Evolutionary conservation across 2,329 filamentous ascomycete species (phyloP), one percentile per base, ranked within the genome.

Genomic region (Sporothrix protearum): DNA sequence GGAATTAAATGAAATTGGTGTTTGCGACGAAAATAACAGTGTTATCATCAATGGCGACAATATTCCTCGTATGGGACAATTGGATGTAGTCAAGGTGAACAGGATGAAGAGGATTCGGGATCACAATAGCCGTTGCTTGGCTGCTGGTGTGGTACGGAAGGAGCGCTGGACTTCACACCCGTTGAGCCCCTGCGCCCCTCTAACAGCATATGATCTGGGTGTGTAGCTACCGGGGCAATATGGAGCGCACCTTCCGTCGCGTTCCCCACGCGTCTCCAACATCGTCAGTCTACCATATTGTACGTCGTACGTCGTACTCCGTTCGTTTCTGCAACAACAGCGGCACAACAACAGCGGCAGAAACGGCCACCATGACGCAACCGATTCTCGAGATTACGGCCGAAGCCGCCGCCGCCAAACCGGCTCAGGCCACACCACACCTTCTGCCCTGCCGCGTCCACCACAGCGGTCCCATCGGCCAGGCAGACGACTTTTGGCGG

Each of bases 381-480:
- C 79, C 81, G 49, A 84, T 85, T 19, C 79, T 86, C 33, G 76
- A 77, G 3, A 77, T 86, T 39, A 77, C 79, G 30, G 70, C 75
- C n/a, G 73, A 77, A 5, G 71, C 75, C 6, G 70, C 76, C 2
- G 69, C 72, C 30, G 67, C 75, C 3, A 66, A 72, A 6, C 71
- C 72, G 2, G 57, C 71, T 25, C 84, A 84, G 72, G 83, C 83
- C 70, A 87, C 84, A 0, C 87, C 91, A 3, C 91, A 97, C 77
- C 82, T 97, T 25, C 85, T 97, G 16, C 94, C 94, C 3, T 96
- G 92, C 77, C 87, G 88, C 70, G 88, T 97, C 77, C 86, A 94
- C 76, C 91, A 96, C 80, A 88, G 92, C 76, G 94, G 94, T 0
- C 84, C 89, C 0, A 83, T 95, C 70, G 86, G 89, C 68, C 83